phyloP scores from a whole-genome alignment of 306 rosid genomes.

The Carpinus viminea region DNA sequence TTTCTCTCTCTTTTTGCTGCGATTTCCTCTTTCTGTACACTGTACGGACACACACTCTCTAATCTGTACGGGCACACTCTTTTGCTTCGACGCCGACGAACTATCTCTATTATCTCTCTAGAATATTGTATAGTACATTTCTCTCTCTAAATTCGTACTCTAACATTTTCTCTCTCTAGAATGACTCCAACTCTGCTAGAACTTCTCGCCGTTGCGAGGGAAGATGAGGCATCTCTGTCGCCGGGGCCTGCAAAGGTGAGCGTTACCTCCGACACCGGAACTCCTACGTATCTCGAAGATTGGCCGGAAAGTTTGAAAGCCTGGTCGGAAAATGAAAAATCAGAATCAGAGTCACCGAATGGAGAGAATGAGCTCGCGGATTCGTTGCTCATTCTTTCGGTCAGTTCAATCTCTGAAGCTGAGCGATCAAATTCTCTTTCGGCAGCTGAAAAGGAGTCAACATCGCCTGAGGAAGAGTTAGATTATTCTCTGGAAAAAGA shows the following conservation, averaged over 20 bases:
- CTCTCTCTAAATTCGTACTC: not conserved
- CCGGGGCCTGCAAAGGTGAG: not conserved
- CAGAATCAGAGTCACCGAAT: not conserved
- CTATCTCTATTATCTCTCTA: not conserved
- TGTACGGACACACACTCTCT: not conserved
- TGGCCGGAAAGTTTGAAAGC: not conserved
- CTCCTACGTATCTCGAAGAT: not conserved
- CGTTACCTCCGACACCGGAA: not conserved
- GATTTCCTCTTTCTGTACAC: not conserved
- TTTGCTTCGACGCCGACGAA: not conserved
- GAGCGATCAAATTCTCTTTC: not conserved
- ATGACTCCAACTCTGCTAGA: not conserved
- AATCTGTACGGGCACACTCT: not conserved
- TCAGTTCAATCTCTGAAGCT: not conserved
- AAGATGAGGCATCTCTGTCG: not conserved
- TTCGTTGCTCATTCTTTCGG: not conserved
- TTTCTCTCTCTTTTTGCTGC: not conserved
- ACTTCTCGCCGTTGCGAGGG: not conserved
- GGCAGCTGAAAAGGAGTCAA: not conserved
- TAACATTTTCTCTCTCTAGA: not conserved
- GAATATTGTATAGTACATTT: not conserved
- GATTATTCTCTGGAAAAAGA: not conserved
- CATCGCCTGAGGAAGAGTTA: not conserved
- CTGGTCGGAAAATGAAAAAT: not conserved
- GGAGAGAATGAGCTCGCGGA: not conserved